phyloP scores from a whole-genome alignment of 2,329 filamentous ascomycete species.

The Lomentospora prolificans region DNA sequence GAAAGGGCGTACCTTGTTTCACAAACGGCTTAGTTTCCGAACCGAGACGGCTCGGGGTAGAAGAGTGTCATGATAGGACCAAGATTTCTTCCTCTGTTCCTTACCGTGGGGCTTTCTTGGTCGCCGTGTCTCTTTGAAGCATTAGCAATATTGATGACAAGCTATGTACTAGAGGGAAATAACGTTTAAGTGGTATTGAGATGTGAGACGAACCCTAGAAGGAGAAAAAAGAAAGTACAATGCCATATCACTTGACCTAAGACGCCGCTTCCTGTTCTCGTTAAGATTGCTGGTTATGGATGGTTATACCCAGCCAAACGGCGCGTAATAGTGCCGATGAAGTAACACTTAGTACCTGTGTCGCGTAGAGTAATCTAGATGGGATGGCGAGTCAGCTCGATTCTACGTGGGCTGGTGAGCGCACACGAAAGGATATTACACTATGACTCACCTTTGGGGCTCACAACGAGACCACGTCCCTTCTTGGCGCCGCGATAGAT shows the following conservation, averaged over 20 bases:
- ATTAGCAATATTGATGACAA: conserved; percentile 4
- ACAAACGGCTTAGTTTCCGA: background rate
- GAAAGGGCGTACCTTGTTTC: background rate
- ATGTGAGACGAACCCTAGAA: conserved; percentile 19
- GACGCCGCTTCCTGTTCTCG: background rate
- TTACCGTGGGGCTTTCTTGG: background rate
- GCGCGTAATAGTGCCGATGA: too few relatives aligned
- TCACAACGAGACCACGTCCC: conserved; percentile 89
- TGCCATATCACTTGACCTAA: background rate
- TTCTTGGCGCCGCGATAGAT: conserved; percentile 99
- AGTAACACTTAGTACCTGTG: conserved; percentile 22
- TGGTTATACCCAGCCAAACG: too few relatives aligned
- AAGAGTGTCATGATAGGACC: background rate
- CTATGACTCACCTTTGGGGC: conserved; percentile 58
- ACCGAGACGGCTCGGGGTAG: background rate
- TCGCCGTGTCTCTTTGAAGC: background rate
- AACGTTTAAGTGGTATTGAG: background rate
- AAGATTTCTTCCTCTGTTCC: background rate
- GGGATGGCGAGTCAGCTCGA: too few relatives aligned
- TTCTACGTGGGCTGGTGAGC: background rate
- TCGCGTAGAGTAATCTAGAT: conserved; percentile 25
- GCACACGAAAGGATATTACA: background rate
- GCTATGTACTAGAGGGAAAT: too few relatives aligned
- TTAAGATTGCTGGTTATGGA: too few relatives aligned
- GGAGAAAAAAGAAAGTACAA: background rate